phyloP scores from a whole-genome alignment of 805 yeast species.

The Wickerhamomyces hampshirensis region DNA sequence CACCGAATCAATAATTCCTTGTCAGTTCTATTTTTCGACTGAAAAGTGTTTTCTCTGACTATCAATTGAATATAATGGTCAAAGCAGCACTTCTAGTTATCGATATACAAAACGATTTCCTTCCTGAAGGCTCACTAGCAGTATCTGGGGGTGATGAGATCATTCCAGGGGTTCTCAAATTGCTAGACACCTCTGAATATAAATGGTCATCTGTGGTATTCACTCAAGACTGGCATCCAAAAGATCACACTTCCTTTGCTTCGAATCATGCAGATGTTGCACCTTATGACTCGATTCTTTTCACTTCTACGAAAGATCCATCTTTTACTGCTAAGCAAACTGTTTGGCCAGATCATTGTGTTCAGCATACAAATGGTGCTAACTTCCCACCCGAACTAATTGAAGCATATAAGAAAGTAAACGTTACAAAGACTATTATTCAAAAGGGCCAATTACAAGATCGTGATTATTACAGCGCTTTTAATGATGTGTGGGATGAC shows the following conservation, averaged over 20 bases:
- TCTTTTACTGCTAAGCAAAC: slow-evolving; percentile 34
- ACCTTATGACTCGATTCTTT: slow-evolving; percentile 48
- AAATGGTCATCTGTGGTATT: slow-evolving; percentile 64
- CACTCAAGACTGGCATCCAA: slow-evolving; percentile 89
- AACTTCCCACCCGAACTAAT: slow-evolving; percentile 50
- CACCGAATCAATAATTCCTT: no score
- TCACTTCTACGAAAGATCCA: slow-evolving; percentile 44
- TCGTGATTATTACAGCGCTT: slow-evolving; percentile 85
- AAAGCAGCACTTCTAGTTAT: slow-evolving; percentile 62
- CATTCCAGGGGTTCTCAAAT: slow-evolving; percentile 44
- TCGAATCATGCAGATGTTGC: slow-evolving; percentile 44
- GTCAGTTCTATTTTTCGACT: no score
- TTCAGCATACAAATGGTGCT: slow-evolving; percentile 67
- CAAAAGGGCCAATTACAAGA: slow-evolving; percentile 69
- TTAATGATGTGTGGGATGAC: slow-evolving; percentile 70
- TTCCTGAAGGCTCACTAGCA: slow-evolving; percentile 80
- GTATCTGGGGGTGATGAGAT: slow-evolving; percentile 60
- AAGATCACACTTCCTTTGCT: slow-evolving; percentile 78
- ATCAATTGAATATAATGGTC: not conserved
- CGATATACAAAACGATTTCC: slow-evolving; percentile 84
- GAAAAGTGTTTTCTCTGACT: not conserved
- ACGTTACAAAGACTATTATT: slow-evolving; percentile 40
- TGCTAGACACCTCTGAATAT: slow-evolving; percentile 36
- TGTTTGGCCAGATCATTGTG: slow-evolving; percentile 92
- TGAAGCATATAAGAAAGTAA: slow-evolving; percentile 27